Evolutionary conservation across 1,139 yeast genomes (phyloP).

Genomic region (Nadsonia commutata): DNA sequence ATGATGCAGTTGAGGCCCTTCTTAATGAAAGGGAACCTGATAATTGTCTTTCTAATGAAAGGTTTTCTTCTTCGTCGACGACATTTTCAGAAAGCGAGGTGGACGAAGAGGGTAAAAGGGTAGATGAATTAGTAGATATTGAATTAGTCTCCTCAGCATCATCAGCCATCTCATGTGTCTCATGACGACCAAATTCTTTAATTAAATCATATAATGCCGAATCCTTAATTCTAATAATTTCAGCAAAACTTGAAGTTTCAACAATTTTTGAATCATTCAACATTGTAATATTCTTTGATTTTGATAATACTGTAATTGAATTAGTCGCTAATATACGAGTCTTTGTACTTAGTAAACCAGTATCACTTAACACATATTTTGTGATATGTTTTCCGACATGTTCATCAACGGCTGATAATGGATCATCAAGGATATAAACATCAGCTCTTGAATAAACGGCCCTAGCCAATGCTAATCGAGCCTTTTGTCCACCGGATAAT

Average conservation of each 20-base stretch:
- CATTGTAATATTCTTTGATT: conserved; percentile 48
- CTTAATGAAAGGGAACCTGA: conserved; percentile 32
- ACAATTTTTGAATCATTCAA: conserved; percentile 45
- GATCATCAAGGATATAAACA: conserved; percentile 63
- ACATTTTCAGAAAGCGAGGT: neutral
- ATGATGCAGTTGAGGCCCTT: conserved; percentile 55
- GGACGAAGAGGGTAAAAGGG: neutral
- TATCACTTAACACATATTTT: conserved; percentile 40
- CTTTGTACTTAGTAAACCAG: conserved; percentile 52
- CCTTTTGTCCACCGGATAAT: conserved; percentile 84
- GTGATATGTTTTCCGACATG: conserved; percentile 63
- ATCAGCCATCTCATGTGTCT: conserved; percentile 2
- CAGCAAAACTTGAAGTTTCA: conserved; percentile 17
- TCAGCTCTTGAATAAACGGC: conserved; percentile 81
- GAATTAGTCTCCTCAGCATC: neutral
- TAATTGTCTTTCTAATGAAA: conserved; percentile 1
- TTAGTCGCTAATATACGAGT: conserved; percentile 70
- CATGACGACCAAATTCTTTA: conserved; percentile 22
- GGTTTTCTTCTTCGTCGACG: conserved; percentile 1
- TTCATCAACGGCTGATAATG: conserved; percentile 72
- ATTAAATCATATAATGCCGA: conserved; percentile 15
- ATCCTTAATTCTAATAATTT: conserved; percentile 15
- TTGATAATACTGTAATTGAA: conserved; percentile 54
- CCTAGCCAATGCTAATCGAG: conserved; percentile 70
- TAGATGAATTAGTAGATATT: neutral